Percentiles rank a stretch among this genome's conserved stretches.
Evolutionary conservation across 768 basidiomycete genomes (phyloP).

Genomic region (Boletus sensibilis): DNA sequence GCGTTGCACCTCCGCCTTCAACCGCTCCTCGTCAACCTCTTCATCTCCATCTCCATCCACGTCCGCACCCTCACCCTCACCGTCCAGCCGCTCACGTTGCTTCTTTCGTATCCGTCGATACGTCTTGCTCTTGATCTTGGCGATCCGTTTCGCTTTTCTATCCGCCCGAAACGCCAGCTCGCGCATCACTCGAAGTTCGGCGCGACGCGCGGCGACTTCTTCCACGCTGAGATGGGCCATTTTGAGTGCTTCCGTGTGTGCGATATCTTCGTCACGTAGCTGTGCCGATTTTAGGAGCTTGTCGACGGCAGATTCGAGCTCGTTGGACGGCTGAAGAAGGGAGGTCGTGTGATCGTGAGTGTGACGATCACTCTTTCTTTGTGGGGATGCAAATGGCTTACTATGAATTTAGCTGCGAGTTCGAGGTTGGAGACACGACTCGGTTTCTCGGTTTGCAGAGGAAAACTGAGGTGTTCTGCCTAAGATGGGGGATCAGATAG

Average conservation of each 20-base stretch:
- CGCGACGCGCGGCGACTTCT: slow-evolving; percentile 79
- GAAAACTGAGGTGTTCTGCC: slow-evolving; percentile 88
- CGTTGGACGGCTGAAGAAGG: slow-evolving; percentile 66
- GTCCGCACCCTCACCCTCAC: slow-evolving; percentile 40
- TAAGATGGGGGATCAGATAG: slow-evolving; percentile 29
- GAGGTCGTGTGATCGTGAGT: not conserved
- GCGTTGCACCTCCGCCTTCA: slow-evolving; percentile 75
- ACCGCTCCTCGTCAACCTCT: slow-evolving; percentile 46
- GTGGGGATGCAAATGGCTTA: slow-evolving; percentile 27
- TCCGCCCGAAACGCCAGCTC: slow-evolving; percentile 95
- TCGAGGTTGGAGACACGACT: slow-evolving; percentile 68
- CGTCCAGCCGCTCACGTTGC: slow-evolving; percentile 61
- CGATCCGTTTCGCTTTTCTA: slow-evolving; percentile 80
- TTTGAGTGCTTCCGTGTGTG: slow-evolving; percentile 76
- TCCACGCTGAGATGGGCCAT: slow-evolving; percentile 82
- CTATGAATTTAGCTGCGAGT: slow-evolving; percentile 83
- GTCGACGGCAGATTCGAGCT: slow-evolving; percentile 82
- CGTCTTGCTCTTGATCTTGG: slow-evolving; percentile 95
- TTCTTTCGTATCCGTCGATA: slow-evolving; percentile 85
- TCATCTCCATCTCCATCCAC: slow-evolving; percentile 14
- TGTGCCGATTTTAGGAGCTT: slow-evolving; percentile 78
- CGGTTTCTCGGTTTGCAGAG: slow-evolving; percentile 63
- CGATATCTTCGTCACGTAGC: slow-evolving; percentile 78
- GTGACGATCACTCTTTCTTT: not conserved
- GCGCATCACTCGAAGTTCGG: slow-evolving; percentile 82